Evolutionary conservation across 2,329 filamentous ascomycete species (phyloP).

Genomic region (Plenodomus biglobosus): DNA sequence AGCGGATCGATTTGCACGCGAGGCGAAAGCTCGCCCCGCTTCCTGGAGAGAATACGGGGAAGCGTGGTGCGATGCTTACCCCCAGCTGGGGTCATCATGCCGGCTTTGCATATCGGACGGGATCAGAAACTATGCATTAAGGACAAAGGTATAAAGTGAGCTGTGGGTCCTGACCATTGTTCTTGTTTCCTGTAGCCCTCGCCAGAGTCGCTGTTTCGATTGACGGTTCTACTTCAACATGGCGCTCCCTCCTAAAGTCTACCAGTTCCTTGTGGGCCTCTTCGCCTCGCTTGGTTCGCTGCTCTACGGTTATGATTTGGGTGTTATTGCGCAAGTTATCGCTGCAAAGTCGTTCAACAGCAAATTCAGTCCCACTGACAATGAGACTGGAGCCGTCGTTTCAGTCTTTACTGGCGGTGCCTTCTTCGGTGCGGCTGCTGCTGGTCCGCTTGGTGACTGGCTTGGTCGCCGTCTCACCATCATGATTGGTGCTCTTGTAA

Average conservation of each 20-base stretch:
- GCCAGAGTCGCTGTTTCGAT: constrained; percentile 6
- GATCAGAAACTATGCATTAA: constrained; percentile 1
- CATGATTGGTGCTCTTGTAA: constrained; percentile 65
- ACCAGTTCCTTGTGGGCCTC: constrained; percentile 61
- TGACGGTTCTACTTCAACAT: constrained; percentile 41
- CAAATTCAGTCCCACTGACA: constrained; percentile 45
- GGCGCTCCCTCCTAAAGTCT: constrained; percentile 60
- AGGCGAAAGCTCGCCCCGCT: constrained; percentile 17
- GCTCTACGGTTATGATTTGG: constrained; percentile 61
- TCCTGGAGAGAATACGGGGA: constrained; percentile 22
- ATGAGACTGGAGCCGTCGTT: constrained; percentile 67
- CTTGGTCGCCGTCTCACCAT: constrained; percentile 74
- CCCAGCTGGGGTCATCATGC: constrained; percentile 4
- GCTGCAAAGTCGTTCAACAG: constrained; percentile 47
- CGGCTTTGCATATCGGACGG: constrained; percentile 6
- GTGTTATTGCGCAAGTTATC: constrained; percentile 62
- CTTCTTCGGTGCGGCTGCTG: constrained; percentile 67
- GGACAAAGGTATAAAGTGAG: constrained; percentile 22
- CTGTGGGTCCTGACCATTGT: not conserved
- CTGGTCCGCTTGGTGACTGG: constrained; percentile 64
- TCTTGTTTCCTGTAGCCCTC: not conserved
- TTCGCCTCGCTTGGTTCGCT: constrained; percentile 62
- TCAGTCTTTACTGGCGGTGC: constrained; percentile 77
- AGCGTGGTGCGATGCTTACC: constrained; percentile 11
- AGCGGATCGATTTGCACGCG: constrained; percentile 16